Evolutionary conservation across 2,329 filamentous ascomycete species (phyloP), one percentile per base, ranked within the genome.

Genomic region (Hypoxylon sp.): DNA sequence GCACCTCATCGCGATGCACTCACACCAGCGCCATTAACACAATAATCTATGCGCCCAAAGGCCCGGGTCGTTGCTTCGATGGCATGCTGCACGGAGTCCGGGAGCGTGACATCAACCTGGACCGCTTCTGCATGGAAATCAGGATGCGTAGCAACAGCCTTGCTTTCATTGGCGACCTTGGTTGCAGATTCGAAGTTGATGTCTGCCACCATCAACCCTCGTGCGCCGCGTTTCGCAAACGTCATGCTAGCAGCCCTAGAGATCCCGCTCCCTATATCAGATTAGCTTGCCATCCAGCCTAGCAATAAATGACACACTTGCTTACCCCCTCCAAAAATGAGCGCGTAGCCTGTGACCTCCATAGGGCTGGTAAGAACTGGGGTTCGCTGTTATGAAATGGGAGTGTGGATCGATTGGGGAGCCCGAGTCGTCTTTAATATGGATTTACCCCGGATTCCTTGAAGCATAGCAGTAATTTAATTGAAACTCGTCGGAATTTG

Each of bases 41-140:
- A 71, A 37, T 76, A 73, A 33, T 76, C 73, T 1, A 76, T 65
- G 2, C 74, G 69, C 2, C 68, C 69, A 20, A 73, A 75, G 1
- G 40, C 7, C 1, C 31, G n/a, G 1, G 63, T 40, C 56, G 50
- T 68, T 3, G 51, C 14, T 8, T 49, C 37, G 1, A 67, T 61
- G 10, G 65, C 69, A 0, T 22, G 8, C 10, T 66, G 8, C 3
- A 76, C 71, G 0, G 74, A 74, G 6, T 58, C 50, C 1, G 66
- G 33, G 0, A 14, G 0, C 0, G 61, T 22, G 1, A 76, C 65
- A 14, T 75, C 71, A 11, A 73, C n/a, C 2, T 62, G 25, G 7
- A 69, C 35, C 0, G 60, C 72, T 17, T 71, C 66, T 2, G 50
- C 64, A 11, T 50, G 58, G 58, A 74, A 74, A 3, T 51, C 25